These are phyloP conservation scores for Talaromyces sp. DNA, from an alignment of 2,329 filamentous ascomycete genomes.

Conservation along the genomic window DNA sequence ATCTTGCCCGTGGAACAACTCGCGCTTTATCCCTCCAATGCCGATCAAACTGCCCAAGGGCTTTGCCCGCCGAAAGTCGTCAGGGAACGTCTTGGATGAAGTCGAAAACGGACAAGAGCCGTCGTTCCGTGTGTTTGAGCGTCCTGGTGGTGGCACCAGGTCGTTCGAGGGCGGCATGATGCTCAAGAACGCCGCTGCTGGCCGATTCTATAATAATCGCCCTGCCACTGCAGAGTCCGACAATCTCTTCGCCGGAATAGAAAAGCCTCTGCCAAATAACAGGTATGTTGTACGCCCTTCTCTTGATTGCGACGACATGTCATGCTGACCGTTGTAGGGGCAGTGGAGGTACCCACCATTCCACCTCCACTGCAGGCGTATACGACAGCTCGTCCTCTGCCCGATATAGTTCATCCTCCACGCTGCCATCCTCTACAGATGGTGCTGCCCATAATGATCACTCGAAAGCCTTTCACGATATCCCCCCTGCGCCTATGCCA, in stretches of 20 bases:
- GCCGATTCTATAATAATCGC: conserved; percentile 26
- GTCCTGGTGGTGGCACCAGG: conserved; percentile 40
- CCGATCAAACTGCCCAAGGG: conserved; percentile 54
- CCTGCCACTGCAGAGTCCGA: conserved; percentile 32
- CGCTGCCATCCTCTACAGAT: conserved; percentile 53
- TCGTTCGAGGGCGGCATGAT: conserved; percentile 39
- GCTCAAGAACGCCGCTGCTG: conserved; percentile 30
- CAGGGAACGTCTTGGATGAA: conserved; percentile 51
- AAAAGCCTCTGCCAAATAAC: conserved; percentile 29
- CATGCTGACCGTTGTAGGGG: conserved; percentile 32
- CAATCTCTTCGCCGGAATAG: conserved; percentile 34
- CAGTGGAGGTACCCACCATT: conserved; percentile 47
- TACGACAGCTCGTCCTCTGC: conserved; percentile 47
- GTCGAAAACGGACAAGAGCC: conserved; percentile 35
- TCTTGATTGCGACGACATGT: not conserved
- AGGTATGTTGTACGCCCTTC: conserved; percentile 19
- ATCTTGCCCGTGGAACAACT: conserved; percentile 1
- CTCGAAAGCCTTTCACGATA: conserved; percentile 36
- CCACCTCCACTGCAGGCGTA: conserved; percentile 41
- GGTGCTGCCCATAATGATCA: conserved; percentile 34
- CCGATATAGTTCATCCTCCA: conserved; percentile 53
- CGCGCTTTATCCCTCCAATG: conserved; percentile 30
- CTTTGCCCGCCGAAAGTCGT: conserved; percentile 52
- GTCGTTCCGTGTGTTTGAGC: conserved; percentile 54
- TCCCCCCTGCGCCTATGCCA: conserved; percentile 38